Conservation (phyloP, 208 protist species). For the Lotmaria passim region DNA sequence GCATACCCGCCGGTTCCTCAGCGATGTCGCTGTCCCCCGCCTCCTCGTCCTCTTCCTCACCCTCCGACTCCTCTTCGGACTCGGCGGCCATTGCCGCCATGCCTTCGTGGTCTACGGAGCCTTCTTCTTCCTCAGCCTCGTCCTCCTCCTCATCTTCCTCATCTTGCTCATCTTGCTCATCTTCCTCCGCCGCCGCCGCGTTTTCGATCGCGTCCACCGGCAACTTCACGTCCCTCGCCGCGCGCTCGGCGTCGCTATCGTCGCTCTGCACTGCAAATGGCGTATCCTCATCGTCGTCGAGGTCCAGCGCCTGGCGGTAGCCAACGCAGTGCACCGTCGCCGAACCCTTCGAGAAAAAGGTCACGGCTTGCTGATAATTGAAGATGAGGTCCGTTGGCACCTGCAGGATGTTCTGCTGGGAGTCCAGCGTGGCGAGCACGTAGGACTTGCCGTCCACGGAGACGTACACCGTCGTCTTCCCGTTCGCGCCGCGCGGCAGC, state of each 20-base stretch:
- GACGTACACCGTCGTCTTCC: slow-evolving; percentile 79
- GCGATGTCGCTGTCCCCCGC: slow-evolving; percentile 38
- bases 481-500: slow-evolving; percentile 63
- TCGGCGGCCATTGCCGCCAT: slow-evolving; percentile 44
- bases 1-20: slow-evolving; percentile 19
- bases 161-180: slow-evolving; percentile 24
- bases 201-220: slow-evolving; percentile 37
- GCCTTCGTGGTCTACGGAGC: slow-evolving; percentile 36
- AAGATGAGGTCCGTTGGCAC: slow-evolving; percentile 82
- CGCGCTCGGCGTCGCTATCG: slow-evolving; percentile 21
- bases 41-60: slow-evolving; percentile 45
- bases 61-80: slow-evolving; percentile 53
- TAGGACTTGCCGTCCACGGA: slow-evolving; percentile 84
- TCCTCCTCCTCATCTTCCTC: slow-evolving; percentile 36
- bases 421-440: slow-evolving; percentile 75
- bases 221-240: slow-evolving; percentile 14
- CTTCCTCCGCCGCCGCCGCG: neutral
- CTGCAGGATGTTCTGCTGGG: slow-evolving; percentile 64
- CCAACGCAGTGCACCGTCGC: slow-evolving; percentile 77
- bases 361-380: slow-evolving; percentile 71
- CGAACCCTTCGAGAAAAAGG: slow-evolving; percentile 82
- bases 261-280: slow-evolving; percentile 27
- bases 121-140: slow-evolving; percentile 38
- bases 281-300: slow-evolving; percentile 45
- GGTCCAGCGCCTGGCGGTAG: slow-evolving; percentile 76